Evolutionary conservation across 148 eudicot species (phyloP).

Genomic region (Silene uniflora): DNA sequence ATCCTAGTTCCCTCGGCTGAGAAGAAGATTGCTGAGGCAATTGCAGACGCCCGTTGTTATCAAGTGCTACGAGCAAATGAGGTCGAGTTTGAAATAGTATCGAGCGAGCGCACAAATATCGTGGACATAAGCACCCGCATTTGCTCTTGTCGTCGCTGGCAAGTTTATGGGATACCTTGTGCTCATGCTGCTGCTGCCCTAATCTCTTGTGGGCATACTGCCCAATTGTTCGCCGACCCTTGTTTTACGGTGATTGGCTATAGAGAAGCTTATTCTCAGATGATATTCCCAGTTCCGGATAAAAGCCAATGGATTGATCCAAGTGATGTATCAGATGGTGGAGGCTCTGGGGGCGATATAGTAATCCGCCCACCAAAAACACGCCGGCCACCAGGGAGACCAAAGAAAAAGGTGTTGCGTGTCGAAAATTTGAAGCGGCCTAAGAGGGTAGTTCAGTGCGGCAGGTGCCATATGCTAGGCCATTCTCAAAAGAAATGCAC

Average conservation of each 20-base stretch:
- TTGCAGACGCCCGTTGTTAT: conserved; percentile 80
- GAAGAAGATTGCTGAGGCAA: conserved; percentile 73
- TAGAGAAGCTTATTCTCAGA: conserved; percentile 79
- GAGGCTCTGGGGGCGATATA: conserved; percentile 33
- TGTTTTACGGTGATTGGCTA: conserved; percentile 83
- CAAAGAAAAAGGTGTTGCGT: conserved; percentile 89
- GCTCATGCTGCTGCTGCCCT: conserved; percentile 98
- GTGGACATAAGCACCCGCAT: conserved; percentile 76
- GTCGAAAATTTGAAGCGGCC: conserved; percentile 91
- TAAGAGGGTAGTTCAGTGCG: conserved; percentile 89
- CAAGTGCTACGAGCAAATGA: conserved; percentile 97
- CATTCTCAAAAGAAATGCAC: conserved; percentile 98
- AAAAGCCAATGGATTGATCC: conserved; percentile 63
- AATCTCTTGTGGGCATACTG: conserved; percentile 84
- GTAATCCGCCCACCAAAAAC: conserved; percentile 77
- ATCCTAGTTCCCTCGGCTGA: conserved; percentile 90
- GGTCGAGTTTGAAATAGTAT: conserved; percentile 95
- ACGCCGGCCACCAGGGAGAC: conserved; percentile 97
- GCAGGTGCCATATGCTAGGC: conserved; percentile 92
- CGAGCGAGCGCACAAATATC: conserved; percentile 92
- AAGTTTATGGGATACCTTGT: conserved; percentile 88
- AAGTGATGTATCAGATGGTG: conserved; percentile 54
- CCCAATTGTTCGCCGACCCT: conserved; percentile 76
- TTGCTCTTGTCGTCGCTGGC: conserved; percentile 95
- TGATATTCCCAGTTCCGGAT: conserved; percentile 67